phyloP scores from a whole-genome alignment of 2,329 filamentous ascomycete species.

The Paraphoma sp. region DNA sequence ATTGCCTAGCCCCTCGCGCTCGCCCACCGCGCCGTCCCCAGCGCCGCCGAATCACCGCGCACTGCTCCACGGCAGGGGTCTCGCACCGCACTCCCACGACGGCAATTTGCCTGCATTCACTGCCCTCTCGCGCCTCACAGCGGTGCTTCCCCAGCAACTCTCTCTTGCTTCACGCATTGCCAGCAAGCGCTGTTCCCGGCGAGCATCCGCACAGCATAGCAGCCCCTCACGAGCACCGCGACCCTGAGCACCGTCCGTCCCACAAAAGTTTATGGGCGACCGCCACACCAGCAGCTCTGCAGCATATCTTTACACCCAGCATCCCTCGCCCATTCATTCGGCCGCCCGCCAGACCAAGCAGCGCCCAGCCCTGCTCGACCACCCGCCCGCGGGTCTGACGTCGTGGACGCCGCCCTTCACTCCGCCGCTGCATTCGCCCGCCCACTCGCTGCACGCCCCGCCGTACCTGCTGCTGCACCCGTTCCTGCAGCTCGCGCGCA shows the following conservation, averaged over 20 bases:
- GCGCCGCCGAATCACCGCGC: constrained; percentile 25
- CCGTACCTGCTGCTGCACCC: constrained; percentile 33
- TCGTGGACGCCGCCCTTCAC: constrained; percentile 16
- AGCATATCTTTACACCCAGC: constrained; percentile 31
- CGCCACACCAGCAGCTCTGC: constrained; percentile 22
- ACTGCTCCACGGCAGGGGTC: constrained; percentile 30
- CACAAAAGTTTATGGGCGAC: constrained; percentile 34
- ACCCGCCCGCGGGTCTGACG: constrained; percentile 17
- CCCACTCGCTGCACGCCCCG: constrained; percentile 17
- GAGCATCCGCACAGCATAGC: constrained; percentile 4
- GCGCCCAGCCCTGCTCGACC: constrained; percentile 8
- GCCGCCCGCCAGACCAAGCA: constrained; percentile 16
- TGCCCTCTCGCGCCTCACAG: not conserved
- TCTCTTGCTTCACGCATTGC: not conserved
- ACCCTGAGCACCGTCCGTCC: constrained; percentile 4
- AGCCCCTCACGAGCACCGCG: not conserved
- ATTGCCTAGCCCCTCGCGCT: not conserved
- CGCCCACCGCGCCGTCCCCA: not conserved
- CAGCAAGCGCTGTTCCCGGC: not conserved
- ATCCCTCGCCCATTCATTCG: constrained; percentile 25
- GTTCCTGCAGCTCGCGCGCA: constrained; percentile 36
- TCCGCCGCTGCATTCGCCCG: constrained; percentile 18
- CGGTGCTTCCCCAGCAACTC: not conserved
- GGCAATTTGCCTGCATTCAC: constrained; percentile 11
- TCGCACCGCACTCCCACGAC: constrained; percentile 12